phyloP scores from a whole-genome alignment of 1,139 yeast genomes.

The Arxiozyma bovina region DNA sequence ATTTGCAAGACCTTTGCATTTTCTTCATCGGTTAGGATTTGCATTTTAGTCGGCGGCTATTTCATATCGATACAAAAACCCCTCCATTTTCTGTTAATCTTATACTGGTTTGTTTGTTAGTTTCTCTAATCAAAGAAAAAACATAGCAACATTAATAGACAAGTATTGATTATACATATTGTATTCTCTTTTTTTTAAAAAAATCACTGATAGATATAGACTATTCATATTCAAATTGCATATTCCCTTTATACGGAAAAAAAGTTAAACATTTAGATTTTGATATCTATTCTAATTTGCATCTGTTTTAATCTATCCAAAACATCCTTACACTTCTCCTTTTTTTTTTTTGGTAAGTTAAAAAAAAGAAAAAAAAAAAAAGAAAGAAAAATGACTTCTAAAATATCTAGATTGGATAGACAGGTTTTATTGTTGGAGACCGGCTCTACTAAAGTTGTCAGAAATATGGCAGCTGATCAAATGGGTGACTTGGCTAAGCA shows the following conservation, averaged over 20 bases:
- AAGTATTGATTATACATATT: not conserved
- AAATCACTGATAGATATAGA: not conserved
- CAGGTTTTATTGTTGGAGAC: constrained; percentile 79
- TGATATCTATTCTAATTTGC: not conserved
- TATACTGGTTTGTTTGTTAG: not conserved
- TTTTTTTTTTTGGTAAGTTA: too few relatives aligned
- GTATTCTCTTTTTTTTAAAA: not conserved
- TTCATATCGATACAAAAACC: too few relatives aligned
- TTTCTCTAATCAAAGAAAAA: too few relatives aligned
- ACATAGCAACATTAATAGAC: not conserved
- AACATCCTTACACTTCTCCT: not conserved
- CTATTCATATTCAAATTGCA: not conserved
- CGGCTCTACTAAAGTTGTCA: constrained; percentile 87
- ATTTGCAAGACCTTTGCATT: not conserved
- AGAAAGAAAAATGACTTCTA: constrained; percentile 24
- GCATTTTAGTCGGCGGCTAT: not conserved
- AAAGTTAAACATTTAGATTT: not conserved
- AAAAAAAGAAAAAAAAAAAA: not conserved
- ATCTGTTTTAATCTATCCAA: not conserved
- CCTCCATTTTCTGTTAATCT: not conserved
- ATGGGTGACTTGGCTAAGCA: constrained; percentile 86
- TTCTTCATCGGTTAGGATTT: too few relatives aligned
- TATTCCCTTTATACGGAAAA: not conserved
- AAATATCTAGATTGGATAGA: constrained; percentile 49
- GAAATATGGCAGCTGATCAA: constrained; percentile 97